A percentile compares a stretch with the other conserved stretches of the same genome.
phyloP scores from a whole-genome alignment of 352 stramenopile species.

The Phytophthora chlamydospora region DNA sequence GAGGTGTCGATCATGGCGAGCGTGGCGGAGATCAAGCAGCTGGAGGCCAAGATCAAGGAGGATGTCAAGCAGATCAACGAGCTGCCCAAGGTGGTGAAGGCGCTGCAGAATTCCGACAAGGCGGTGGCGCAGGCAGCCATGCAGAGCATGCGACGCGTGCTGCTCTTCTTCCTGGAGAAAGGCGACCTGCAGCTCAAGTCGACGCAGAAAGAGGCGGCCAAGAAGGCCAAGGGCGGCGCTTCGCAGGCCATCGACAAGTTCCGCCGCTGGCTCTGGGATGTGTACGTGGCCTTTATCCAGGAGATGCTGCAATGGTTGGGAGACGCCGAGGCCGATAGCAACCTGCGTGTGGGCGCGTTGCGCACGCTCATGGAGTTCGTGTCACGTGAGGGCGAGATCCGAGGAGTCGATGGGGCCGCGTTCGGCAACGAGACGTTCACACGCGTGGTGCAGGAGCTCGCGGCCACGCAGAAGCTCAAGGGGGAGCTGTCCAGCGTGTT shows the following conservation, averaged over 20 bases:
- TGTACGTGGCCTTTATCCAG: conserved; percentile 84
- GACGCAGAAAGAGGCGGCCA: conserved; percentile 36
- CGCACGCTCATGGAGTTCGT: conserved; percentile 92
- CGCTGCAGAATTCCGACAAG: conserved; percentile 76
- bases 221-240: conserved; percentile 48
- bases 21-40: conserved; percentile 80
- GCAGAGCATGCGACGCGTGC: conserved; percentile 77
- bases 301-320: conserved; percentile 83
- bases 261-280: conserved; percentile 82
- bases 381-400: conserved; percentile 70
- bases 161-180: conserved; percentile 87
- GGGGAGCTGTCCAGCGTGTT: conserved; percentile 84
- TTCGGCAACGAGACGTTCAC: conserved; percentile 90
- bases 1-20: conserved; percentile 48
- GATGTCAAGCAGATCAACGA: conserved; percentile 88
- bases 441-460: conserved; percentile 75
- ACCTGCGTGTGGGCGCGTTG: conserved; percentile 77
- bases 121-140: conserved; percentile 74
- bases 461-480: conserved; percentile 72
- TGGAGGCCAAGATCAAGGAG: conserved; percentile 87
- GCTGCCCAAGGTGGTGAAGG: conserved; percentile 77
- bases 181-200: conserved; percentile 58
- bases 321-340: conserved; percentile 53
- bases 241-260: conserved; percentile 74
- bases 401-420: conserved; percentile 14